phyloP scores from a whole-genome alignment of 306 rosid species.

The Corylus americana region DNA sequence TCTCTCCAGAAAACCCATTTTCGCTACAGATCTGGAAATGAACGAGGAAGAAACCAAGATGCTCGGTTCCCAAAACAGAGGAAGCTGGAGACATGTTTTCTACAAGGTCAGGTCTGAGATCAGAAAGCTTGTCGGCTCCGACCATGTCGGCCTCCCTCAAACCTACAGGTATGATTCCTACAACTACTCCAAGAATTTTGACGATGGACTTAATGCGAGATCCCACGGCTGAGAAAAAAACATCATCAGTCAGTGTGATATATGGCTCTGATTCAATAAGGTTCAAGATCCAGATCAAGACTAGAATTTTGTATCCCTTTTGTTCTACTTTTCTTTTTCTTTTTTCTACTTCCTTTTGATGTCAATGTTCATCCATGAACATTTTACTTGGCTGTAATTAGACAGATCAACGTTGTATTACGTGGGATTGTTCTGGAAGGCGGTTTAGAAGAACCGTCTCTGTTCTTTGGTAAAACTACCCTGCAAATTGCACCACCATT shows the following conservation, averaged over 20 bases:
- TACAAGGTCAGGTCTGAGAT: constrained; percentile 70
- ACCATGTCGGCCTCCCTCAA: constrained; percentile 66
- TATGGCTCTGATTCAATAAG: neutral
- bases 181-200: constrained; percentile 43
- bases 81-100: constrained; percentile 72
- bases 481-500: neutral
- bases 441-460: neutral
- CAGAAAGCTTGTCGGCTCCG: constrained; percentile 47
- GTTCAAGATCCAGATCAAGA: constrained; percentile 24
- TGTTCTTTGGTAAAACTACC: neutral
- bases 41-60: constrained; percentile 70
- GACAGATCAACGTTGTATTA: constrained; percentile 8
- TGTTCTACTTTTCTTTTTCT: neutral
- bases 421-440: constrained; percentile 2
- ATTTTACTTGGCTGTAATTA: constrained; percentile 4
- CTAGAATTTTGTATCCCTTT: neutral
- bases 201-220: constrained; percentile 2
- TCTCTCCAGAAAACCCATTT: constrained; percentile 64
- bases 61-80: constrained; percentile 60
- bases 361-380: constrained; percentile 1
- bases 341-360: neutral
- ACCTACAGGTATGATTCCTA: constrained; percentile 52
- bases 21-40: constrained; percentile 83
- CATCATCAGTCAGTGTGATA: neutral
- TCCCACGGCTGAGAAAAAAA: neutral